These are phyloP conservation scores for Neurospora sp. DNA, from an alignment of 2,329 filamentous ascomycete genomes.

Conservation along the genomic window DNA sequence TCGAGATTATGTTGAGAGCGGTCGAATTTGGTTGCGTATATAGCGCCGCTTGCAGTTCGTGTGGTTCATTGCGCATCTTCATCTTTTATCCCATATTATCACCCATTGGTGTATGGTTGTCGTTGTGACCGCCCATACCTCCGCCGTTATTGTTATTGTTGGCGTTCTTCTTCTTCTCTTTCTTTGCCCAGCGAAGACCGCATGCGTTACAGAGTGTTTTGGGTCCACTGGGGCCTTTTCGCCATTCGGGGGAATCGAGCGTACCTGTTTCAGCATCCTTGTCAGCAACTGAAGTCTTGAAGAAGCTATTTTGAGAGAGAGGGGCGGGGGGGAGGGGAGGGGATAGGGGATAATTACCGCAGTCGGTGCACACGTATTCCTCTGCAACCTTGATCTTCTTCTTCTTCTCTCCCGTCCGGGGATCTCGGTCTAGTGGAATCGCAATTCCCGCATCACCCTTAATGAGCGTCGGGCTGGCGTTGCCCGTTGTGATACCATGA, in stretches of 20 bases:
- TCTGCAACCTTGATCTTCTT: conserved; percentile 75
- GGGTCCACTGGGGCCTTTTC: conserved; percentile 83
- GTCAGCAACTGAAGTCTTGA: not conserved
- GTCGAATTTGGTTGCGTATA: not conserved
- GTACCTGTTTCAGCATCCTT: conserved; percentile 42
- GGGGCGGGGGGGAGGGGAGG: not conserved
- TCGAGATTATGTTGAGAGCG: not conserved
- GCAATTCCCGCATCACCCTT: conserved; percentile 80
- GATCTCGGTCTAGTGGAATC: conserved; percentile 70
- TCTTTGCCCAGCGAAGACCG: conserved; percentile 66
- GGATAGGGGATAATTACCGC: conserved; percentile 42
- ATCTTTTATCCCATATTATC: not conserved
- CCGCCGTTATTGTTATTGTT: conserved; percentile 9
- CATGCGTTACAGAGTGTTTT: conserved; percentile 96
- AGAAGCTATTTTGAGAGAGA: not conserved
- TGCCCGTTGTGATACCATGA: conserved; percentile 77
- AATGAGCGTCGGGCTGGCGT: conserved; percentile 69
- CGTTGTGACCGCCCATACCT: not conserved
- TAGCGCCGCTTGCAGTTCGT: not conserved
- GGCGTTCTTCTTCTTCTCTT: conserved; percentile 60
- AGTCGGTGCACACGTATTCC: conserved; percentile 94
- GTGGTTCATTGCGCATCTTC: not conserved
- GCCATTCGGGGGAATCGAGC: conserved; percentile 88
- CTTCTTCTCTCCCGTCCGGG: conserved; percentile 66
- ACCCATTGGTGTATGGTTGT: not conserved